Evolutionary conservation across 2,329 filamentous ascomycete genomes (phyloP).

Genomic region (Neoscytalidium dimidiatum): DNA sequence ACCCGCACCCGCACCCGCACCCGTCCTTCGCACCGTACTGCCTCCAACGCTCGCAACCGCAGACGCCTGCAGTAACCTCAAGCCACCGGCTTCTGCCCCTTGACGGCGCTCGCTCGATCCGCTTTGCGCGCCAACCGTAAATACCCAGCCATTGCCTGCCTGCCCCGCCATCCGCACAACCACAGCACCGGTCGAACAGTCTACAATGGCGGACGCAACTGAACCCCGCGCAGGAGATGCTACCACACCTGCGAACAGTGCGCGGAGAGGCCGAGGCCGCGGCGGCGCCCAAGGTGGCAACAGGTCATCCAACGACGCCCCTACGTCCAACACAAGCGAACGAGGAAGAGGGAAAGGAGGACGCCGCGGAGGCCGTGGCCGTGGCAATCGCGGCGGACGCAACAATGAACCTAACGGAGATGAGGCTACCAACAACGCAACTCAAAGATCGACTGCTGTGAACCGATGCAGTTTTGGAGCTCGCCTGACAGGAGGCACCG

Average conservation of each 20-base stretch:
- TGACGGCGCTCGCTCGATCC: background rate
- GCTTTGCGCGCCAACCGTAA: background rate
- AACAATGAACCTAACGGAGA: background rate
- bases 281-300: constrained; percentile 10
- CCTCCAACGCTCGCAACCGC: background rate
- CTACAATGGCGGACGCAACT: background rate
- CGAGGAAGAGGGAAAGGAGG: constrained; percentile 9
- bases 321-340: background rate
- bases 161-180: background rate
- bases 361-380: constrained; percentile 18
- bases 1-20: background rate
- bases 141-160: constrained; percentile 10
- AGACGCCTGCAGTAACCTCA: background rate
- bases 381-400: constrained; percentile 17
- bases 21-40: background rate
- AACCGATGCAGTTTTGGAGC: constrained; percentile 14
- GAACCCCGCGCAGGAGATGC: background rate
- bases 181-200: background rate
- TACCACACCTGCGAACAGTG: background rate
- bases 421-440: background rate
- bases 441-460: background rate
- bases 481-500: background rate
- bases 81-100: background rate
- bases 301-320: background rate
- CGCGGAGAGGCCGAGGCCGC: constrained; percentile 12